Evolutionary conservation across 2,329 filamentous ascomycete species (phyloP).

Genomic region (Epichloe gansuensis): DNA sequence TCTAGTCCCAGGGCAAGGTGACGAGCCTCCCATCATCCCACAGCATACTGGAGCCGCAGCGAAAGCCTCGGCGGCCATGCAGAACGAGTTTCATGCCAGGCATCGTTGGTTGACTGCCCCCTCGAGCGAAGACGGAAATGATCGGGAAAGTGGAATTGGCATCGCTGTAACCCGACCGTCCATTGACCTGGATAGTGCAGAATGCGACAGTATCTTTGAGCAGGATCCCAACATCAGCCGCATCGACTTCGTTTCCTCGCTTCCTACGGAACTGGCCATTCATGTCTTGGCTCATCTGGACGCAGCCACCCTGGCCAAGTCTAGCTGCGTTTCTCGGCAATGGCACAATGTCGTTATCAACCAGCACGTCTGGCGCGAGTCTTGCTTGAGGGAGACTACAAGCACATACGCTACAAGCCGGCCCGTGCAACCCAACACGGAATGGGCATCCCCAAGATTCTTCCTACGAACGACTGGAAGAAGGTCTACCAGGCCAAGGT

Average conservation of each 20-base stretch:
- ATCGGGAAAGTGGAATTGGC: conserved; percentile 53
- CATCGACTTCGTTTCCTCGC: conserved; percentile 43
- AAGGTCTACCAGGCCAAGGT: conserved; percentile 69
- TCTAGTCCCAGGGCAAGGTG: conserved; percentile 37
- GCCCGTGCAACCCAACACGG: conserved; percentile 39
- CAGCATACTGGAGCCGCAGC: conserved; percentile 47
- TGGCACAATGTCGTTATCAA: conserved; percentile 39
- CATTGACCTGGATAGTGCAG: conserved; percentile 23
- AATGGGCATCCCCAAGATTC: conserved; percentile 41
- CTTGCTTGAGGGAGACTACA: conserved; percentile 49
- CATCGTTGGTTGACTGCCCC: conserved; percentile 30
- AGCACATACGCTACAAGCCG: conserved; percentile 45
- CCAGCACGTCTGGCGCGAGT: conserved; percentile 52
- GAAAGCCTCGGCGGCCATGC: conserved; percentile 47
- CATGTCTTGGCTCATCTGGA: conserved; percentile 47
- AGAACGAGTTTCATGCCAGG: conserved; percentile 37
- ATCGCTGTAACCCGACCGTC: conserved; percentile 40
- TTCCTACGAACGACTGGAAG: conserved; percentile 68
- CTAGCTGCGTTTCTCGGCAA: conserved; percentile 35
- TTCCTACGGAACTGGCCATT: conserved; percentile 48
- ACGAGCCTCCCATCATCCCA: conserved; percentile 49
- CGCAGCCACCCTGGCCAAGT: conserved; percentile 35
- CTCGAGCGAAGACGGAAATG: conserved; percentile 35
- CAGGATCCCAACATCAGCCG: conserved; percentile 33
- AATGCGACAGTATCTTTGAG: conserved; percentile 19